A percentile compares a stretch with the other conserved stretches of the same genome.
Evolutionary conservation across 2,329 filamentous ascomycete genomes (phyloP).

Genomic region (Monosporascus sp.): DNA sequence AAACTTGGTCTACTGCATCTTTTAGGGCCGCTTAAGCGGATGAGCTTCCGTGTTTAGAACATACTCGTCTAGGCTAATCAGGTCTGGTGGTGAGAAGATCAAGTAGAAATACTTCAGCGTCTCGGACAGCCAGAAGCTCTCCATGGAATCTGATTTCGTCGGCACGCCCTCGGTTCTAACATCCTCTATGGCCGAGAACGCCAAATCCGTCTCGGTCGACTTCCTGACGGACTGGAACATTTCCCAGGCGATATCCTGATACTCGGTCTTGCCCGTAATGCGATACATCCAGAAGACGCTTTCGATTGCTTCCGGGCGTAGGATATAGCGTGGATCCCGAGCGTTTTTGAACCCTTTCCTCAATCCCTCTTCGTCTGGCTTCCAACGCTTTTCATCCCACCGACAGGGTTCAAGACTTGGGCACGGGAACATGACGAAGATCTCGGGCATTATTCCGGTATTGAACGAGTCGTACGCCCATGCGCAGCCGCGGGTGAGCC

Average conservation of each 20-base stretch:
- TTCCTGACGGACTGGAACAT: conserved; percentile 40
- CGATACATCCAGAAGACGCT: conserved; percentile 45
- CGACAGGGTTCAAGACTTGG: conserved; percentile 25
- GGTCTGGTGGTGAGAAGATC: background rate
- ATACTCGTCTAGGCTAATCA: background rate
- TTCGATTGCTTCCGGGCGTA: conserved; percentile 42
- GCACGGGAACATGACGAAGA: conserved; percentile 39
- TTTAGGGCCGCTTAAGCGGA: background rate
- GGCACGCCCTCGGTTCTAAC: conserved; percentile 44
- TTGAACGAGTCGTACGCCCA: conserved; percentile 49
- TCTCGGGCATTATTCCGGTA: conserved; percentile 52
- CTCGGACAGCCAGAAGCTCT: conserved; percentile 1
- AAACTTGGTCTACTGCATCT: background rate
- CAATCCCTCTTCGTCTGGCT: conserved; percentile 13
- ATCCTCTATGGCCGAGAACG: conserved; percentile 38
- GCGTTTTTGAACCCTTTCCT: conserved; percentile 56
- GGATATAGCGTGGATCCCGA: conserved; percentile 39
- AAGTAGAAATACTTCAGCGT: conserved; percentile 1
- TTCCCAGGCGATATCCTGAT: conserved; percentile 43
- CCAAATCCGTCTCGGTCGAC: conserved; percentile 34
- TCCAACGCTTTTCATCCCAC: conserved; percentile 28
- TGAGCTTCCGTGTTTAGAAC: conserved; percentile 1
- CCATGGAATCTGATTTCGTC: conserved; percentile 12
- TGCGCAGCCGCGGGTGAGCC: conserved; percentile 43
- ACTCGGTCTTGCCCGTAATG: conserved; percentile 36